Conservation (phyloP, 768 basidiomycete species). For the Termitomyces eurrhizus region DNA sequence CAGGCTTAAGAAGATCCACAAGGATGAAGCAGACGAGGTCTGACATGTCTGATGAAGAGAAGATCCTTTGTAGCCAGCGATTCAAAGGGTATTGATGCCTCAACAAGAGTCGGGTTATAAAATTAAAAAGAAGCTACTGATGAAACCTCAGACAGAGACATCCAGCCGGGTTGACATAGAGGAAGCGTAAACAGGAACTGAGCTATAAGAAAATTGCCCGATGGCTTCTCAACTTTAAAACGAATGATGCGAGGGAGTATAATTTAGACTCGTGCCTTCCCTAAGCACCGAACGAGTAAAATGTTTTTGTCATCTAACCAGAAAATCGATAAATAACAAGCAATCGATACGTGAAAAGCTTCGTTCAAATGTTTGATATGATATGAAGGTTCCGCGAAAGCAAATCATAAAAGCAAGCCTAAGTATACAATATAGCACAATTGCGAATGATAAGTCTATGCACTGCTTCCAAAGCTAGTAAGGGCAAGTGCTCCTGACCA, state of each 20-base stretch:
- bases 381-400: neutral
- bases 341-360: too few relatives aligned
- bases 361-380: neutral
- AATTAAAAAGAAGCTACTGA: neutral
- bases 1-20: neutral
- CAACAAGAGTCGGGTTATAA: neutral
- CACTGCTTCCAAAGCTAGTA: slow-evolving; percentile 40
- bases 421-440: neutral
- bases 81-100: neutral
- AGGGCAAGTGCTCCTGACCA: slow-evolving; percentile 52
- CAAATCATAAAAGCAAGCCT: neutral
- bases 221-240: too few relatives aligned
- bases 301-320: neutral
- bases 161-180: neutral
- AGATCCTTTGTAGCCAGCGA: too few relatives aligned
- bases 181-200: neutral
- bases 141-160: neutral
- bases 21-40: neutral
- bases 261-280: neutral
- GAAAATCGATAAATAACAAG: neutral
- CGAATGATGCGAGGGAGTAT: neutral
- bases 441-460: slow-evolving; percentile 5
- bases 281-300: neutral
- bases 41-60: neutral
- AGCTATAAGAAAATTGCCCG: neutral